Conservation (phyloP, 371 early-diverging fungal species). For the Mucor mucedo region DNA sequence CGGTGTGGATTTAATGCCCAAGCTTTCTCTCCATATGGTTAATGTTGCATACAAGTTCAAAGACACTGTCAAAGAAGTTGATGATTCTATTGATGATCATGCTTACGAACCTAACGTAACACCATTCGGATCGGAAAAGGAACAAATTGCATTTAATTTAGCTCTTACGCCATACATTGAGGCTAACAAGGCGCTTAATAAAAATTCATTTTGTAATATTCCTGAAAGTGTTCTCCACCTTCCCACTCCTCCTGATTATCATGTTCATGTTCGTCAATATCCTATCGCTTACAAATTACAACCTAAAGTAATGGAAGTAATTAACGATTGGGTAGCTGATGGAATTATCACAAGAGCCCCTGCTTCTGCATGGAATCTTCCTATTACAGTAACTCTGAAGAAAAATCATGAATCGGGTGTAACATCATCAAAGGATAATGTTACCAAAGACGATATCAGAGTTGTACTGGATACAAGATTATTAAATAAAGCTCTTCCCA, state of each 20-base stretch:
- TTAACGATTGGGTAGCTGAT: slow-evolving; percentile 8
- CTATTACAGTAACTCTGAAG: slow-evolving; percentile 15
- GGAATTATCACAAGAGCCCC: slow-evolving; percentile 17
- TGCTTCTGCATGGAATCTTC: slow-evolving; percentile 19
- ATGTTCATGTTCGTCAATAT: slow-evolving; percentile 12
- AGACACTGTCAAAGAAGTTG: too few species aligned
- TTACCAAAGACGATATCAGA: slow-evolving; percentile 6
- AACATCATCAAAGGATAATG: slow-evolving; percentile 2
- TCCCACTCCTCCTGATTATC: background rate
- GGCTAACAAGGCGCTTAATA: background rate
- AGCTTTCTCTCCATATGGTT: too few species aligned
- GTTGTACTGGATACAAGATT: slow-evolving; percentile 8
- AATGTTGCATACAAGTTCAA: too few species aligned
- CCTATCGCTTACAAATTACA: slow-evolving; percentile 11
- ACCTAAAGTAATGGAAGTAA: slow-evolving; percentile 9
- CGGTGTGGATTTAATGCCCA: too few species aligned
- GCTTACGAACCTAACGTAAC: too few species aligned
- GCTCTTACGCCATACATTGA: slow-evolving; percentile 9
- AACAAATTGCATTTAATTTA: too few species aligned
- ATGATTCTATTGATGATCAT: too few species aligned
- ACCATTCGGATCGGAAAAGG: too few species aligned
- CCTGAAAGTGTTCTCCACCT: background rate
- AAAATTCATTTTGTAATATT: background rate
- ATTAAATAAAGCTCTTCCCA: slow-evolving; percentile 13
- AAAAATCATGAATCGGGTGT: slow-evolving; percentile 8